These are phyloP conservation scores for Arthrinium phaeospermum DNA, from an alignment of 2,329 filamentous ascomycete species.

Conservation along the genomic window DNA sequence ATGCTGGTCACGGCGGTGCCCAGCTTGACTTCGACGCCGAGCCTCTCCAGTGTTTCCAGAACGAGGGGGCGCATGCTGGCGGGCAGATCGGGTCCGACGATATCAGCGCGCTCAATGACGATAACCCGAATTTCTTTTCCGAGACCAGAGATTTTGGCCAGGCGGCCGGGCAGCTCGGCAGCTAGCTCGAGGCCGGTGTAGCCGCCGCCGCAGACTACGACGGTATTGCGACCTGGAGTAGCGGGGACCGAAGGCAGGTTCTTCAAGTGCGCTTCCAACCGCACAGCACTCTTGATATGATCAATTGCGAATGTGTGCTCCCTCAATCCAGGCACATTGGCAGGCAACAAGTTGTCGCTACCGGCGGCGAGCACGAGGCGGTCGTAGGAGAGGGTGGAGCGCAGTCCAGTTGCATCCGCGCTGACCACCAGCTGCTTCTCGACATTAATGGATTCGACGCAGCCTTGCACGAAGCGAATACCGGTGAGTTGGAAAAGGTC, in stretches of 20 bases:
- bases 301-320: slow-evolving; percentile 44
- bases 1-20: slow-evolving; percentile 34
- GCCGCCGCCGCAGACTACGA: slow-evolving; percentile 41
- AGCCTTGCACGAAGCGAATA: slow-evolving; percentile 36
- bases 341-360: slow-evolving; percentile 39
- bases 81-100: slow-evolving; percentile 42
- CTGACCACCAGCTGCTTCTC: slow-evolving; percentile 28
- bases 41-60: slow-evolving; percentile 34
- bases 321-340: slow-evolving; percentile 35
- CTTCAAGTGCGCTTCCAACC: slow-evolving; percentile 39
- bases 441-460: slow-evolving; percentile 31
- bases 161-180: slow-evolving; percentile 37
- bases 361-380: slow-evolving; percentile 45
- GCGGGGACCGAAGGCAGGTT: slow-evolving; percentile 30
- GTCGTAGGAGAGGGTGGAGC: slow-evolving; percentile 35
- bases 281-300: slow-evolving; percentile 32
- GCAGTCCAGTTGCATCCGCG: slow-evolving; percentile 18
- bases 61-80: slow-evolving; percentile 41
- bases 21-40: slow-evolving; percentile 40
- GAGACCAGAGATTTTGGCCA: slow-evolving; percentile 27
- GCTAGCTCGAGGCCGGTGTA: slow-evolving; percentile 44
- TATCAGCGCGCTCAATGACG: slow-evolving; percentile 36
- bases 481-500: slow-evolving; percentile 36
- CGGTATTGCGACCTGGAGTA: slow-evolving; percentile 38
- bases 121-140: slow-evolving; percentile 30